A percentile compares a stretch with the other conserved stretches of the same genome.
Evolutionary conservation across 2,329 filamentous ascomycete genomes (phyloP).

Genomic region (Aspergillus sp.): DNA sequence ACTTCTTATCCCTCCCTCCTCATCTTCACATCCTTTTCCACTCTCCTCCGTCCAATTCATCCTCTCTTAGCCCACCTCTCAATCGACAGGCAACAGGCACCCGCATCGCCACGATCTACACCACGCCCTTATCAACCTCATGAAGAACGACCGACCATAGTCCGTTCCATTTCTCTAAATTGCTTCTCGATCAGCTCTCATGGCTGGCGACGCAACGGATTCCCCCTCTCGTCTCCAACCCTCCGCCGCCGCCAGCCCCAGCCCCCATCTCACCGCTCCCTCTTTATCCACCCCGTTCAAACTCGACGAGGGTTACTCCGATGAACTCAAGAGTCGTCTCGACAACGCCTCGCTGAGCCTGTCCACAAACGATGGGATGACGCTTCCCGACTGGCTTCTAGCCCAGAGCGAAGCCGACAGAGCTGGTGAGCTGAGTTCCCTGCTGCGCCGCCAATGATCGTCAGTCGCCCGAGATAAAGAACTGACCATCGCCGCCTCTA

Average conservation of each 20-base stretch:
- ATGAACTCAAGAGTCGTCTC: slow-evolving; percentile 59
- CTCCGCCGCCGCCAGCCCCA: slow-evolving; percentile 21
- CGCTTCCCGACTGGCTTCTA: slow-evolving; percentile 56
- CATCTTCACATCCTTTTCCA: too few relatives aligned
- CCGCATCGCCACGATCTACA: too few relatives aligned
- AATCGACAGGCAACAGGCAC: too few relatives aligned
- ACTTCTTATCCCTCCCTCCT: too few relatives aligned
- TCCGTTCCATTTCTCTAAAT: background rate
- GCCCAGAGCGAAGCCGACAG: slow-evolving; percentile 54
- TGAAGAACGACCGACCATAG: background rate
- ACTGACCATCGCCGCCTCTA: slow-evolving; percentile 39
- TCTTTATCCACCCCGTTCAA: slow-evolving; percentile 48
- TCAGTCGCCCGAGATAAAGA: background rate
- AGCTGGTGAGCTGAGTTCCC: slow-evolving; percentile 47
- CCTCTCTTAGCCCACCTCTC: too few relatives aligned
- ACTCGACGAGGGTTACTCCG: slow-evolving; percentile 84
- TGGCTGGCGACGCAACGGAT: slow-evolving; percentile 31
- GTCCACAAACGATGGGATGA: slow-evolving; percentile 38
- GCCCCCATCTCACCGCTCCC: slow-evolving; percentile 27
- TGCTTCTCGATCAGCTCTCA: slow-evolving; percentile 11
- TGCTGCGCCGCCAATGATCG: slow-evolving; percentile 2
- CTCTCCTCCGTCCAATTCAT: too few relatives aligned
- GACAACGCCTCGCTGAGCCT: slow-evolving; percentile 38
- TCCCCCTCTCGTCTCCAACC: slow-evolving; percentile 22
- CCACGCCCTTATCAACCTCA: too few relatives aligned